Evolutionary conservation across 2,329 filamentous ascomycete species (phyloP).

Genomic region (Pyricularia sp.): DNA sequence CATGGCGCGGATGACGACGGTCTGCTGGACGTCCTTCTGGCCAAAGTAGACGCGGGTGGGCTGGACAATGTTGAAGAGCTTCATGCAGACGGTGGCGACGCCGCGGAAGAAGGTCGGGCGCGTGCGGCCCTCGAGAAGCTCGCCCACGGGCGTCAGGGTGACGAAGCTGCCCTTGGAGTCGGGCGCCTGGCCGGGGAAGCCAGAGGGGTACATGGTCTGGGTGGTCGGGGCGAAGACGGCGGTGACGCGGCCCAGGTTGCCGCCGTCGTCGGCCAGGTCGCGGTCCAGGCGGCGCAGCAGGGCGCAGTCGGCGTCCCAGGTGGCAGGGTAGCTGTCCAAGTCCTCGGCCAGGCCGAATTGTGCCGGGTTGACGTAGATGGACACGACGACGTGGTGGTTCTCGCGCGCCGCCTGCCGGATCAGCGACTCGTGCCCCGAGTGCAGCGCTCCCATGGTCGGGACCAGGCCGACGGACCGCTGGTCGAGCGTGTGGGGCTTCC

Average conservation of each 20-base stretch:
- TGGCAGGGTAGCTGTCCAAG: conserved; percentile 78
- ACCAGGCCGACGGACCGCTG: conserved; percentile 76
- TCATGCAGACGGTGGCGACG: conserved; percentile 94
- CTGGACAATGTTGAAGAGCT: conserved; percentile 74
- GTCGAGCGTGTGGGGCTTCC: conserved; percentile 54
- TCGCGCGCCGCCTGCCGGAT: conserved; percentile 76
- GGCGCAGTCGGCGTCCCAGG: conserved; percentile 69
- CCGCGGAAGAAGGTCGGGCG: conserved; percentile 94
- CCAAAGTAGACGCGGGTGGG: conserved; percentile 85
- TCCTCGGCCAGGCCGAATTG: conserved; percentile 91
- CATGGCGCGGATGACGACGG: conserved; percentile 78
- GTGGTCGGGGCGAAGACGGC: conserved; percentile 84
- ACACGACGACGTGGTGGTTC: conserved; percentile 80
- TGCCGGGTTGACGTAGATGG: conserved; percentile 92
- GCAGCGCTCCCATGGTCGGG: conserved; percentile 96
- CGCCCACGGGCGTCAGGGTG: conserved; percentile 75
- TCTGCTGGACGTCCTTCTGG: conserved; percentile 97
- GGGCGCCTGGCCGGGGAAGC: conserved; percentile 62
- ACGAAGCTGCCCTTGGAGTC: conserved; percentile 82
- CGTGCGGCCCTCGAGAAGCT: conserved; percentile 73
- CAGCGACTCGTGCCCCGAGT: conserved; percentile 79
- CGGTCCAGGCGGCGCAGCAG: conserved; percentile 59
- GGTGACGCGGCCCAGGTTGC: conserved; percentile 58
- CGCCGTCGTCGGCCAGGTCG: conserved; percentile 55
- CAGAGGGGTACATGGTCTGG: conserved; percentile 76